These are phyloP conservation scores for Candida maltosa DNA, from an alignment of 805 yeast species.

Conservation along the genomic window DNA sequence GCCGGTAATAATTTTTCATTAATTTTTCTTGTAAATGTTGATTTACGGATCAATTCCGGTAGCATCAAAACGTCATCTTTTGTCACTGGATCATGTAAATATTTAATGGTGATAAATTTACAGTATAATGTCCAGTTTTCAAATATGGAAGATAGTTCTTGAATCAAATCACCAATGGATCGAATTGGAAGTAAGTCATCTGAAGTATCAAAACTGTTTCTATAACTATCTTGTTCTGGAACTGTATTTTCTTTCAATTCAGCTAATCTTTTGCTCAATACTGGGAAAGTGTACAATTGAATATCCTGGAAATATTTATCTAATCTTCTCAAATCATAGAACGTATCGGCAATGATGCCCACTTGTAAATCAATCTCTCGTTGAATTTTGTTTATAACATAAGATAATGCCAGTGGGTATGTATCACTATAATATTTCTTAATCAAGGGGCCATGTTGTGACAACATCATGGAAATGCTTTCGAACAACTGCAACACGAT, in stretches of 20 bases:
- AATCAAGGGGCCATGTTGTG: constrained; percentile 82
- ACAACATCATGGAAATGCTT: constrained; percentile 76
- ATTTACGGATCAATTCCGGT: constrained; percentile 52
- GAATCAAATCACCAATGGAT: constrained; percentile 61
- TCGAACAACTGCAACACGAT: constrained; percentile 72
- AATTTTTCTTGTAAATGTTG: constrained; percentile 57
- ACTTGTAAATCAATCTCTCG: constrained; percentile 91
- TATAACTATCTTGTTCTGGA: constrained; percentile 4
- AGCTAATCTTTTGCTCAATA: constrained; percentile 14
- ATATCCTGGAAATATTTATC: constrained; percentile 55
- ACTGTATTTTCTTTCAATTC: constrained; percentile 12
- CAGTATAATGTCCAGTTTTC: constrained; percentile 84
- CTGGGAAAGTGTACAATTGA: constrained; percentile 41
- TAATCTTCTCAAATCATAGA: constrained; percentile 68
- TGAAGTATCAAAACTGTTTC: constrained; percentile 17
- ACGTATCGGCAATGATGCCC: constrained; percentile 82
- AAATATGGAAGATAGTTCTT: constrained; percentile 72
- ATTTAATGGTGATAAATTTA: constrained; percentile 66
- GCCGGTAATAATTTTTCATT: constrained; percentile 51
- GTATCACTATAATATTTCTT: constrained; percentile 53
- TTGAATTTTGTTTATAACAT: constrained; percentile 72
- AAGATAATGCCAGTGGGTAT: constrained; percentile 58
- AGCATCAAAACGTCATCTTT: constrained; percentile 31
- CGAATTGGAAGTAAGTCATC: constrained; percentile 46
- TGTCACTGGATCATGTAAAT: constrained; percentile 39